These are phyloP conservation scores for Castanospermum australe DNA, from an alignment of 306 rosid species.

Conservation along the genomic window DNA sequence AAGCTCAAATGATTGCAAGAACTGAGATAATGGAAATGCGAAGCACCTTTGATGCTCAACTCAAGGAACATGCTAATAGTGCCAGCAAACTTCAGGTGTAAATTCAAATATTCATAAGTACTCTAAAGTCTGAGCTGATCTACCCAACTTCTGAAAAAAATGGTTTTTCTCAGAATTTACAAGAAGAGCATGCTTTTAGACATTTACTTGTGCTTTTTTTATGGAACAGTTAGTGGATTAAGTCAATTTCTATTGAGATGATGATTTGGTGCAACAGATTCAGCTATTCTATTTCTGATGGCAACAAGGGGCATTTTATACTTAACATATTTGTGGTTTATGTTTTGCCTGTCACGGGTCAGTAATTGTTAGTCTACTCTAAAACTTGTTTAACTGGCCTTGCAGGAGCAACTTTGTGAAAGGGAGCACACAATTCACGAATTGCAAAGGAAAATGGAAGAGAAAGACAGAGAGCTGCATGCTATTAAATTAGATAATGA, in stretches of 20 bases:
- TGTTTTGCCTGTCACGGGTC: not conserved
- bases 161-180: not conserved
- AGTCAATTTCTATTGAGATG: constrained; percentile 13
- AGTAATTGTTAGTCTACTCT: constrained; percentile 20
- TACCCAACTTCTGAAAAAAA: not conserved
- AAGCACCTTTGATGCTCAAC: constrained; percentile 67
- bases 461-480: constrained; percentile 85
- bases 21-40: constrained; percentile 73
- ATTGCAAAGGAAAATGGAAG: constrained; percentile 85
- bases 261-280: not conserved
- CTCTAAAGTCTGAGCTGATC: not conserved
- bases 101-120: constrained; percentile 3
- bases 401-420: constrained; percentile 83
- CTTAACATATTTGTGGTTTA: not conserved
- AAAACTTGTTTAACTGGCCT: constrained; percentile 32
- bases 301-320: not conserved
- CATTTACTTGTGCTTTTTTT: not conserved
- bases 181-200: not conserved
- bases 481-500: constrained; percentile 83
- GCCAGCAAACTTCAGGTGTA: constrained; percentile 73
- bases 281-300: not conserved
- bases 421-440: constrained; percentile 73
- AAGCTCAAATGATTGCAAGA: constrained; percentile 86
- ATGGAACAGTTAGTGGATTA: not conserved
- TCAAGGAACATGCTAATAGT: constrained; percentile 76